A percentile compares a stretch with the other conserved stretches of the same genome.
Conservation (phyloP, 148 eudicot genomes). For the Fagopyrum esculentum region DNA sequence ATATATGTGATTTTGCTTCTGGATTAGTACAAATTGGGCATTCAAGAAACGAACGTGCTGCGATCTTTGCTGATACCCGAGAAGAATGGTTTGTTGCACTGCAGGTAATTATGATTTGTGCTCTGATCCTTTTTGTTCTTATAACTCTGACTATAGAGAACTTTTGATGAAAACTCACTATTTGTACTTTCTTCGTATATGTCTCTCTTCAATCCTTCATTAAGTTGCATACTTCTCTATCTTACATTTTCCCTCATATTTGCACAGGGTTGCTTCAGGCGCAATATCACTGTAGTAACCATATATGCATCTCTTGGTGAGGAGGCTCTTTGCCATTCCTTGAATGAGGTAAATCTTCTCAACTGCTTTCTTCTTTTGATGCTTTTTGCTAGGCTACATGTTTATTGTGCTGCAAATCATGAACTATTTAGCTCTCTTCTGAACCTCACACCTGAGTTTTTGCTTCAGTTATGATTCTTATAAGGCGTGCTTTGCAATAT, state of each 20-base stretch:
- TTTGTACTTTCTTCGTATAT: no score
- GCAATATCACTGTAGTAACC: slow-evolving; percentile 91
- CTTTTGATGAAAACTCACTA: no score
- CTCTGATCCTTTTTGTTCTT: background rate
- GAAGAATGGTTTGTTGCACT: slow-evolving; percentile 90
- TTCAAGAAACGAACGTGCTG: slow-evolving; percentile 69
- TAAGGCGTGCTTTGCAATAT: slow-evolving; percentile 14
- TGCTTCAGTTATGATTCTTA: background rate
- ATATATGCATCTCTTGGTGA: slow-evolving; percentile 93
- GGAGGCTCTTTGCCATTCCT: slow-evolving; percentile 85
- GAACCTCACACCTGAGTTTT: background rate
- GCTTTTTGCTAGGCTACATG: background rate
- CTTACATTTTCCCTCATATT: slow-evolving; percentile 10
- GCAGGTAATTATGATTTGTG: slow-evolving; percentile 43
- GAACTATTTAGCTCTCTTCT: background rate
- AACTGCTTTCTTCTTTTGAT: background rate
- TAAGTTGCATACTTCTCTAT: no score
- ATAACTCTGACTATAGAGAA: no score
- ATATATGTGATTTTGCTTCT: slow-evolving; percentile 69
- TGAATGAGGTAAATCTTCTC: slow-evolving; percentile 62
- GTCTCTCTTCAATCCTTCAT: no score
- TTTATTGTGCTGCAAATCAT: background rate
- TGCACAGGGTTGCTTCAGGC: slow-evolving; percentile 92
- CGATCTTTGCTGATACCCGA: slow-evolving; percentile 93
- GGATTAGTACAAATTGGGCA: slow-evolving; percentile 81